A percentile compares a stretch with the other conserved stretches of the same genome.
Conservation (phyloP, 2,329 filamentous ascomycete species). For the Alternaria sp. region DNA sequence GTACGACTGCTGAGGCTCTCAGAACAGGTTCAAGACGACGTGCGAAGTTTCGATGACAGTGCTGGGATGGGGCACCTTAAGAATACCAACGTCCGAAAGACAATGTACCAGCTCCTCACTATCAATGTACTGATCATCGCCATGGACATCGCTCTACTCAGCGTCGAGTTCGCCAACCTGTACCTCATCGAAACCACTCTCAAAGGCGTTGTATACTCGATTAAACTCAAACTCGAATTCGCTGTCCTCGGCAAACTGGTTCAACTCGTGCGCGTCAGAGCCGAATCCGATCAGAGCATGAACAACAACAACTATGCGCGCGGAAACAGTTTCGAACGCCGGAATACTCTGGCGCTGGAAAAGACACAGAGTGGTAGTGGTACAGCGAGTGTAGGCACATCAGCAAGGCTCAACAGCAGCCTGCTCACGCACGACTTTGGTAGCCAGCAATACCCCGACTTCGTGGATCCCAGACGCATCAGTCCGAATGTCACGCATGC, state of each 20-base stretch:
- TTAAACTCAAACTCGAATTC: constrained; percentile 65
- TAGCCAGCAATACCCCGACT: constrained; percentile 35
- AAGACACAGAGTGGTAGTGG: constrained; percentile 24
- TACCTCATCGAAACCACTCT: constrained; percentile 50
- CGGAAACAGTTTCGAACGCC: constrained; percentile 12
- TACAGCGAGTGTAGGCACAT: constrained; percentile 9
- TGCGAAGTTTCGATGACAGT: constrained; percentile 44
- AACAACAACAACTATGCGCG: constrained; percentile 20
- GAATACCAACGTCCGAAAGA: constrained; percentile 33
- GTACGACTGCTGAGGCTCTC: constrained; percentile 55
- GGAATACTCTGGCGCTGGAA: constrained; percentile 26
- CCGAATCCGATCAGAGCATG: constrained; percentile 29
- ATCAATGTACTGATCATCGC: constrained; percentile 48
- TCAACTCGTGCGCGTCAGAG: constrained; percentile 39
- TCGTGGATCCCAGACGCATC: constrained; percentile 37
- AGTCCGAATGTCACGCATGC: constrained; percentile 38
- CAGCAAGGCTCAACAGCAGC: constrained; percentile 10
- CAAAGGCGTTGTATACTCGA: constrained; percentile 56
- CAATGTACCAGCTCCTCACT: constrained; percentile 47
- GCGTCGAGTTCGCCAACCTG: constrained; percentile 44
- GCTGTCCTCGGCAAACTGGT: constrained; percentile 62
- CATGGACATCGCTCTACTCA: constrained; percentile 43
- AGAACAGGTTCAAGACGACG: constrained; percentile 36
- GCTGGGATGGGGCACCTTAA: constrained; percentile 29
- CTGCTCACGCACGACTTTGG: constrained; percentile 16